A percentile compares a stretch with the other conserved stretches of the same genome.
Conservation (phyloP, 208 protist genomes). For the Trichomonas tenax region DNA sequence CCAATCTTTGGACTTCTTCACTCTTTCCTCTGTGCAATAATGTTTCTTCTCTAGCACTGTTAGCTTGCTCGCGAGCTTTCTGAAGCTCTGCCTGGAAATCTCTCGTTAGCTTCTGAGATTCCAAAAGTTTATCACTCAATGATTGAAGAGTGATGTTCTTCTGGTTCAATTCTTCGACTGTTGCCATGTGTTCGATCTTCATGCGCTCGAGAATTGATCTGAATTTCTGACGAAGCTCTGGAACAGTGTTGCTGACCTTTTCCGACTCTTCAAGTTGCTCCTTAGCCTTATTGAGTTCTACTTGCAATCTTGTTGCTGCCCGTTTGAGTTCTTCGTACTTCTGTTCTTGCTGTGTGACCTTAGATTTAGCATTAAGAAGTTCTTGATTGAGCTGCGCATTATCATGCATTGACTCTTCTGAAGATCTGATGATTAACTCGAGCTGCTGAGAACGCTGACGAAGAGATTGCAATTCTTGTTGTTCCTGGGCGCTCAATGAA, state of each 20-base stretch:
- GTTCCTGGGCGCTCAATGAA: not conserved
- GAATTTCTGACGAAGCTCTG: not conserved
- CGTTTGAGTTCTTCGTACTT: not conserved
- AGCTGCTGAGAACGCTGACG: not conserved
- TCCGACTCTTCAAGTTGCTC: not conserved
- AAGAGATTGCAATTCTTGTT: not conserved
- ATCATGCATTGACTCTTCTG: not conserved
- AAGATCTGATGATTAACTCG: not conserved
- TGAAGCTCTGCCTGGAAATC: not conserved
- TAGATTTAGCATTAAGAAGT: not conserved
- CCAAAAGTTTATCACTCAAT: not conserved
- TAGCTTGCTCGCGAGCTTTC: not conserved
- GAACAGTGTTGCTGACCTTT: not conserved
- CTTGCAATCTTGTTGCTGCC: not conserved
- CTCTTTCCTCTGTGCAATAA: not conserved
- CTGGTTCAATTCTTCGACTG: not conserved
- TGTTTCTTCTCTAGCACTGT: not conserved
- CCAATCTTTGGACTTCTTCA: not conserved
- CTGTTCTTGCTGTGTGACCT: not conserved
- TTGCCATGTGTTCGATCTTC: not conserved
- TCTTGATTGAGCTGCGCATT: not conserved
- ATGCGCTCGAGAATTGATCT: not conserved
- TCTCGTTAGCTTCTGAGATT: not conserved
- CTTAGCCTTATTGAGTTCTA: not conserved
- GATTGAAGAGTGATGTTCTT: not conserved